These are phyloP conservation scores for Dillenia suffruticosa DNA, from an alignment of 164 flowering plant genomes.

Conservation along the genomic window DNA sequence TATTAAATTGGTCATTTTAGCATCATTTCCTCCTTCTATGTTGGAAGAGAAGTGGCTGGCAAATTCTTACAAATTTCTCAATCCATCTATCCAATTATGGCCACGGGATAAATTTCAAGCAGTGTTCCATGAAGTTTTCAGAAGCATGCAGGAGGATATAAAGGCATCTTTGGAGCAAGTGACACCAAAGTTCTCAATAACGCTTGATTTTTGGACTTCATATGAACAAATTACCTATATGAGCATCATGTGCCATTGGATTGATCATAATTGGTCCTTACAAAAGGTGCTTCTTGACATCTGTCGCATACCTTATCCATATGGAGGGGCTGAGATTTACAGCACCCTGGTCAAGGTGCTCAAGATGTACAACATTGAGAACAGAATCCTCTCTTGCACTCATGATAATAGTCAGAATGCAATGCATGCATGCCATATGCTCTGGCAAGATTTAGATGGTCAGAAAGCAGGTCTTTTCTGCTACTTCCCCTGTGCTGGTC, in stretches of 20 bases:
- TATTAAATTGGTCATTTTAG: slow-evolving; percentile 69
- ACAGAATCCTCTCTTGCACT: slow-evolving; percentile 72
- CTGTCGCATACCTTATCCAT: slow-evolving; percentile 73
- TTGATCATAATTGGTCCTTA: slow-evolving; percentile 84
- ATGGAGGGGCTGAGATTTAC: slow-evolving; percentile 56
- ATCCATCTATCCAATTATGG: slow-evolving; percentile 73
- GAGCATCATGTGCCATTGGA: slow-evolving; percentile 89
- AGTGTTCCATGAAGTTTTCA: slow-evolving; percentile 59
- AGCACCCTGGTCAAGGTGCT: slow-evolving; percentile 57
- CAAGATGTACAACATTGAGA: slow-evolving; percentile 62
- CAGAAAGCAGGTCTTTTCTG: slow-evolving; percentile 68
- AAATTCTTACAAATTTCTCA: slow-evolving; percentile 73
- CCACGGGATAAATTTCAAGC: slow-evolving; percentile 51
- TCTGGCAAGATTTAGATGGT: slow-evolving; percentile 72
- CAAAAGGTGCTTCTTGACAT: slow-evolving; percentile 83
- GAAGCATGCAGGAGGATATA: slow-evolving; percentile 80
- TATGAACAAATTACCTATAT: slow-evolving; percentile 76
- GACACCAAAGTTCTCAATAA: slow-evolving; percentile 64
- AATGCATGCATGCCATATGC: slow-evolving; percentile 60
- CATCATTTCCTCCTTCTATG: slow-evolving; percentile 74
- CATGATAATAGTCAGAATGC: slow-evolving; percentile 78
- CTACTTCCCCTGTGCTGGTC: slow-evolving; percentile 92
- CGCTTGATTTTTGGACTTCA: slow-evolving; percentile 86
- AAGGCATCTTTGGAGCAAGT: slow-evolving; percentile 52
- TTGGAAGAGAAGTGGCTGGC: slow-evolving; percentile 67